Percentiles rank a stretch among this genome's conserved stretches.
Conservation (phyloP, 2,329 filamentous ascomycete species). For the Tolypocladium paradoxum region DNA sequence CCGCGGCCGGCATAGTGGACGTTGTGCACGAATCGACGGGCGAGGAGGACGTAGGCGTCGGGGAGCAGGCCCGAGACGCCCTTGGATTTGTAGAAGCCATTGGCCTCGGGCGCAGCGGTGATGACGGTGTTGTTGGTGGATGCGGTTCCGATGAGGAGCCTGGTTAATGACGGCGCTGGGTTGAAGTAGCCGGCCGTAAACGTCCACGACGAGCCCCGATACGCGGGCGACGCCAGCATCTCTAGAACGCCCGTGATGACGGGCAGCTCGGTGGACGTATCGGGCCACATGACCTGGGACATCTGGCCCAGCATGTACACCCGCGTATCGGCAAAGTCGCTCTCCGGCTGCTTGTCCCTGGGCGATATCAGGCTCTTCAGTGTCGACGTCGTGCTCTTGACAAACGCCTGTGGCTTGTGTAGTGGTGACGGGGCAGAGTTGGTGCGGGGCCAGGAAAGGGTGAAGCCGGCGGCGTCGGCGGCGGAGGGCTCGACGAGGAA, state of each 20-base stretch:
- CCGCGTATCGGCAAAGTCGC: slow-evolving; percentile 45
- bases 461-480: slow-evolving; percentile 42
- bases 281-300: slow-evolving; percentile 68
- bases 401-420: slow-evolving; percentile 57
- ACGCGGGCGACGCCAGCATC: slow-evolving; percentile 51
- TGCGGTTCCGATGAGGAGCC: slow-evolving; percentile 64
- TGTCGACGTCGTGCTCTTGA: slow-evolving; percentile 53
- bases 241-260: slow-evolving; percentile 66
- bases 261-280: slow-evolving; percentile 81
- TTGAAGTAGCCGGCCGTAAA: slow-evolving; percentile 99
- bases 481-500: slow-evolving; percentile 62
- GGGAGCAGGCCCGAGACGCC: slow-evolving; percentile 87
- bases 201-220: slow-evolving; percentile 70
- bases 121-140: slow-evolving; percentile 69
- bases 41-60: slow-evolving; percentile 82
- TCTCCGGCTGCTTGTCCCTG: slow-evolving; percentile 5
- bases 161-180: slow-evolving; percentile 74
- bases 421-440: slow-evolving; percentile 72
- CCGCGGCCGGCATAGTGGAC: slow-evolving; percentile 35
- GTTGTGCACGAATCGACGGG: slow-evolving; percentile 64
- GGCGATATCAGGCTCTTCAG: slow-evolving; percentile 55
- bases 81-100: slow-evolving; percentile 84
- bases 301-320: slow-evolving; percentile 85
- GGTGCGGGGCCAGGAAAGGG: slow-evolving; percentile 59
- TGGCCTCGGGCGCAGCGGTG: slow-evolving; percentile 85